phyloP scores from a whole-genome alignment of 352 stramenopile genomes.

The Phytopythium sindhum region DNA sequence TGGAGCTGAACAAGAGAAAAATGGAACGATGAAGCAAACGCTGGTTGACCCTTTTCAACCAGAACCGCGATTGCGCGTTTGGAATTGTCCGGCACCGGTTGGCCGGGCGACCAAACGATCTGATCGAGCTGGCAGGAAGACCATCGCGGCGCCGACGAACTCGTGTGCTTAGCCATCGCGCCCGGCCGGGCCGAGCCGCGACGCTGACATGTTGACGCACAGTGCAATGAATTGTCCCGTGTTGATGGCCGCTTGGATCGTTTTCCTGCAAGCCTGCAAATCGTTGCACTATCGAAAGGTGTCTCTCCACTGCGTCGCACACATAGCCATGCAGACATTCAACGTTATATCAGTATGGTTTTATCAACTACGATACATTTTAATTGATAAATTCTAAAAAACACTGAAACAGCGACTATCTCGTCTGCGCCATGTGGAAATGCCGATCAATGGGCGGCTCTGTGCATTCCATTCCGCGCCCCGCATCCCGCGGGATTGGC shows the following conservation, averaged over 20 bases:
- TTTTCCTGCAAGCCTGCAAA: neutral
- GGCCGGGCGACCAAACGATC: too few relatives aligned
- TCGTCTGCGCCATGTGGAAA: constrained; percentile 1
- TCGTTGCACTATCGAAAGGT: too few relatives aligned
- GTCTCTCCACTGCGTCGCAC: too few relatives aligned
- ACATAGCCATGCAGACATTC: neutral
- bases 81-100: neutral
- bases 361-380: neutral
- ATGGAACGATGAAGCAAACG: neutral
- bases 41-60: too few relatives aligned
- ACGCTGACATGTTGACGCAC: neutral
- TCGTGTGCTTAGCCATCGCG: too few relatives aligned
- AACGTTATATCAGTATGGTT: neutral
- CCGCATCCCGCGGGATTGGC: constrained; percentile 1
- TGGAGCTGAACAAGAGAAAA: constrained; percentile 1
- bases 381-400: too few relatives aligned
- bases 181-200: too few relatives aligned
- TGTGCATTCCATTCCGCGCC: neutral
- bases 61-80: neutral
- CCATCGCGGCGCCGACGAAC: too few relatives aligned
- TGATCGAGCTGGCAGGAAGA: too few relatives aligned
- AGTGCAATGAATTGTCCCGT: neutral
- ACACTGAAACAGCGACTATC: neutral
- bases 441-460: neutral
- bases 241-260: neutral